Percentiles rank a stretch among this genome's conserved stretches.
Evolutionary conservation across 257 asterid species (phyloP).

Genomic region (Penstemon barbatus): DNA sequence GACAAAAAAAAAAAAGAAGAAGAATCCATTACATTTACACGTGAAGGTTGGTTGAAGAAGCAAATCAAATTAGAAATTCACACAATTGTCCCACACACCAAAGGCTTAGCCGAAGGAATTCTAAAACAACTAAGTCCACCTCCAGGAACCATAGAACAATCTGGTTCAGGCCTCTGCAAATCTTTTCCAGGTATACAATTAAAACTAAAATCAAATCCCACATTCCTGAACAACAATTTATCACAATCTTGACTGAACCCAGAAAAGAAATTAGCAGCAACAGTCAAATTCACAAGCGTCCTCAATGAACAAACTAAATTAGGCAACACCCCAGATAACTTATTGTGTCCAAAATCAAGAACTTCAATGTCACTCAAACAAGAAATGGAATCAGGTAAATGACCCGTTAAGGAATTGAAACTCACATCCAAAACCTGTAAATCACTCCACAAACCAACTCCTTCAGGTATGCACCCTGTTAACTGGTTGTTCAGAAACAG

Average conservation of each 20-base stretch:
- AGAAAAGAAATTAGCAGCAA: conserved; percentile 77
- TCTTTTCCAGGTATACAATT: conserved; percentile 77
- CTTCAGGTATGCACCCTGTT: conserved; percentile 90
- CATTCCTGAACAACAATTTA: conserved; percentile 38
- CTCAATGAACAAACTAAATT: conserved; percentile 67
- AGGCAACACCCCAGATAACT: conserved; percentile 70
- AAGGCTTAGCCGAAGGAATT: conserved; percentile 60
- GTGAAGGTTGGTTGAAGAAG: no score
- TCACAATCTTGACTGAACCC: conserved; percentile 73
- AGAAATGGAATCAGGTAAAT: conserved; percentile 69
- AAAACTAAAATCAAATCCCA: conserved; percentile 71
- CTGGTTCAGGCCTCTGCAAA: conserved; percentile 76
- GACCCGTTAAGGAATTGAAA: conserved; percentile 65
- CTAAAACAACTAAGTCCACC: conserved; percentile 73
- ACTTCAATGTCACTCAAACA: conserved; percentile 72
- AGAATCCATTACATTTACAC: no score
- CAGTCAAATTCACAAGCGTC: conserved; percentile 62
- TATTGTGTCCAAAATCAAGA: conserved; percentile 68
- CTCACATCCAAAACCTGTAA: conserved; percentile 80
- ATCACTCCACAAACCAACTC: conserved; percentile 78
- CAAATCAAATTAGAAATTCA: no score
- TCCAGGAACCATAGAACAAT: conserved; percentile 64
- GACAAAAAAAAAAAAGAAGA: no score
- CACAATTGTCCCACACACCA: conserved; percentile 52
- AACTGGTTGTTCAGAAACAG: conserved; percentile 70